phyloP scores from a whole-genome alignment of 2,329 filamentous ascomycete genomes.

The Aspergillus chevalieri region DNA sequence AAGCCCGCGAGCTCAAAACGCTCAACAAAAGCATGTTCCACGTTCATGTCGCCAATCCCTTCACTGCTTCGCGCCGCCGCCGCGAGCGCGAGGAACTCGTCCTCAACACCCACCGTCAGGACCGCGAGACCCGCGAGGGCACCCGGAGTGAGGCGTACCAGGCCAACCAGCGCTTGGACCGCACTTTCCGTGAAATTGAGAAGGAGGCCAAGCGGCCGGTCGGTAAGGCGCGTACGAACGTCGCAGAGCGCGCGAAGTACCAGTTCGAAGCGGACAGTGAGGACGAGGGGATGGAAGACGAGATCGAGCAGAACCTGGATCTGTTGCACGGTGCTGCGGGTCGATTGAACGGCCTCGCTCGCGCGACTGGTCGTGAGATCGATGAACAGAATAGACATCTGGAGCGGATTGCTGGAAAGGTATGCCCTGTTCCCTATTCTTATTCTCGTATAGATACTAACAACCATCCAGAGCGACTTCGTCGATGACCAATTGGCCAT shows the following conservation, averaged over 20 bases:
- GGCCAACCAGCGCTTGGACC: slow-evolving; percentile 54
- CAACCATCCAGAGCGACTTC: slow-evolving; percentile 60
- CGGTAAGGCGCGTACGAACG: slow-evolving; percentile 47
- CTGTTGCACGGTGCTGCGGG: slow-evolving; percentile 56
- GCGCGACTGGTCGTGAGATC: slow-evolving; percentile 68
- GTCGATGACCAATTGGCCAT: slow-evolving; percentile 76
- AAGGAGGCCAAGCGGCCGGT: slow-evolving; percentile 44
- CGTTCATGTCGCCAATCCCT: slow-evolving; percentile 69
- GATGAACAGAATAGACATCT: slow-evolving; percentile 72
- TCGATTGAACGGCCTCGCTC: slow-evolving; percentile 66
- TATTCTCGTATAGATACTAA: slow-evolving; percentile 14
- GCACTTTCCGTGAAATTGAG: slow-evolving; percentile 59
- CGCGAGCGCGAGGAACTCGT: slow-evolving; percentile 61
- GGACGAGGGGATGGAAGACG: slow-evolving; percentile 63
- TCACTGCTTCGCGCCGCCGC: slow-evolving; percentile 63
- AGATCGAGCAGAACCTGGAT: slow-evolving; percentile 63
- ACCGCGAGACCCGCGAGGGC: slow-evolving; percentile 52
- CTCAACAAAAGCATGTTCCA: slow-evolving; percentile 90
- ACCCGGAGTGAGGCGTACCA: slow-evolving; percentile 51
- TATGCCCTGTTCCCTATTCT: slow-evolving; percentile 33
- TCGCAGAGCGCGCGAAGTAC: slow-evolving; percentile 64
- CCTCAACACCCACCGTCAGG: slow-evolving; percentile 57
- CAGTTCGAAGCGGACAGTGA: slow-evolving; percentile 71
- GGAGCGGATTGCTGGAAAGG: slow-evolving; percentile 71
- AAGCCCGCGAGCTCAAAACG: slow-evolving; percentile 74